Percentiles rank a stretch among this genome's conserved stretches.
phyloP scores from a whole-genome alignment of 208 protist genomes.

The Trichomonas gallinae region DNA sequence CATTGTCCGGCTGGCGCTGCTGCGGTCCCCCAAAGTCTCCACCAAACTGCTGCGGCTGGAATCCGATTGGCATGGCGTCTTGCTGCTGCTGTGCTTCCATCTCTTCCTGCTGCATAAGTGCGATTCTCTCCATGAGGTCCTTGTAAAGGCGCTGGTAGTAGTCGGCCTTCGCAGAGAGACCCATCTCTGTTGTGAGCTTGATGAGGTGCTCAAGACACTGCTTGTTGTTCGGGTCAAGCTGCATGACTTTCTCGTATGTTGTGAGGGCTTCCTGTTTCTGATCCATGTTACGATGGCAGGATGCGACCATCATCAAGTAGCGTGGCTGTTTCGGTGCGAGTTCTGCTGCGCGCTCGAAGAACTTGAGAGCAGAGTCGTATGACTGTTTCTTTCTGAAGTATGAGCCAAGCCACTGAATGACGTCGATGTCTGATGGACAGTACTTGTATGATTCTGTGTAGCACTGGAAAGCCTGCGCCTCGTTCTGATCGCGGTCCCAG shows the following conservation, averaged over 20 bases:
- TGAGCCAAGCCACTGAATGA: slow-evolving; percentile 79
- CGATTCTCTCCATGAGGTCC: background rate
- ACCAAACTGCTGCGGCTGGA: background rate
- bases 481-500: slow-evolving; percentile 57
- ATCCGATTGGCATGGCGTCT: background rate
- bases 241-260: slow-evolving; percentile 3
- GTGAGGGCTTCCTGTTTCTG: background rate
- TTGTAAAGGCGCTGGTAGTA: background rate
- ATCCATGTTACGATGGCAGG: background rate
- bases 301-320: slow-evolving; percentile 70
- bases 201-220: slow-evolving; percentile 14
- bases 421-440: slow-evolving; percentile 76
- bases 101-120: background rate
- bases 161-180: background rate
- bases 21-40: background rate
- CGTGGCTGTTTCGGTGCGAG: slow-evolving; percentile 81
- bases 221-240: background rate
- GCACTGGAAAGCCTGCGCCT: slow-evolving; percentile 34
- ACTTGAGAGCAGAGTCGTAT: slow-evolving; percentile 83
- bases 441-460: slow-evolving; percentile 27
- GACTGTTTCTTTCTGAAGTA: slow-evolving; percentile 69
- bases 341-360: slow-evolving; percentile 78
- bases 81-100: background rate
- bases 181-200: background rate
- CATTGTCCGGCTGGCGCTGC: background rate